A percentile compares a stretch with the other conserved stretches of the same genome.
Evolutionary conservation across 2,329 filamentous ascomycete genomes (phyloP).

Genomic region (Hypoxylon sp.): DNA sequence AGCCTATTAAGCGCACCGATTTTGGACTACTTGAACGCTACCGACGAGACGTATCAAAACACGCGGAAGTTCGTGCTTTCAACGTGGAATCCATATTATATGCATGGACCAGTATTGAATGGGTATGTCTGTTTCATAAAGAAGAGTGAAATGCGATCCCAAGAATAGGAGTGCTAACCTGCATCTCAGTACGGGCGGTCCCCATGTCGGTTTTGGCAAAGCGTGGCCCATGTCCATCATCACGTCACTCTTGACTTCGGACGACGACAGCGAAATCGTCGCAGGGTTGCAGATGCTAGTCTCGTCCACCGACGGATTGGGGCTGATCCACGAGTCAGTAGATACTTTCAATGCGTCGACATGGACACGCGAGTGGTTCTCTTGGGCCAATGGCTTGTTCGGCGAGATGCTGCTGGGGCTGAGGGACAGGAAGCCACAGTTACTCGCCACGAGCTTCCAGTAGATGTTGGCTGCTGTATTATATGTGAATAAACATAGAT

Average conservation of each 20-base stretch:
- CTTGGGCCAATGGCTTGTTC: conserved; percentile 53
- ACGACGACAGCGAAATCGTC: conserved; percentile 51
- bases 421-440: conserved; percentile 75
- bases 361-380: conserved; percentile 58
- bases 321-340: conserved; percentile 58
- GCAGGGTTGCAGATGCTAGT: conserved; percentile 51
- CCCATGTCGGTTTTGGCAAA: conserved; percentile 70
- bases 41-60: conserved; percentile 74
- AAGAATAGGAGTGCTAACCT: conserved; percentile 28
- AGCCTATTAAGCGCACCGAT: conserved; percentile 67
- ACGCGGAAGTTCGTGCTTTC: conserved; percentile 81
- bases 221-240: conserved; percentile 92
- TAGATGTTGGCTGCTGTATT: conserved; percentile 21
- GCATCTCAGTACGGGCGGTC: conserved; percentile 59
- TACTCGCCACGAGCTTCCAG: conserved; percentile 67
- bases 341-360: conserved; percentile 52
- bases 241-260: conserved; percentile 77
- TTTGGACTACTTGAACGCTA: conserved; percentile 59
- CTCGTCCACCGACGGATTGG: conserved; percentile 50
- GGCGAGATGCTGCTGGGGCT: conserved; percentile 59
- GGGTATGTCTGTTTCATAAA: conserved; percentile 51
- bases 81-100: conserved; percentile 79
- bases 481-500: conserved; percentile 34
- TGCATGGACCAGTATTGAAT: conserved; percentile 64
- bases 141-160: conserved; percentile 17